phyloP scores from a whole-genome alignment of 1,284 basidiomycete genomes.

The Moesziomyces parantarcticus region DNA sequence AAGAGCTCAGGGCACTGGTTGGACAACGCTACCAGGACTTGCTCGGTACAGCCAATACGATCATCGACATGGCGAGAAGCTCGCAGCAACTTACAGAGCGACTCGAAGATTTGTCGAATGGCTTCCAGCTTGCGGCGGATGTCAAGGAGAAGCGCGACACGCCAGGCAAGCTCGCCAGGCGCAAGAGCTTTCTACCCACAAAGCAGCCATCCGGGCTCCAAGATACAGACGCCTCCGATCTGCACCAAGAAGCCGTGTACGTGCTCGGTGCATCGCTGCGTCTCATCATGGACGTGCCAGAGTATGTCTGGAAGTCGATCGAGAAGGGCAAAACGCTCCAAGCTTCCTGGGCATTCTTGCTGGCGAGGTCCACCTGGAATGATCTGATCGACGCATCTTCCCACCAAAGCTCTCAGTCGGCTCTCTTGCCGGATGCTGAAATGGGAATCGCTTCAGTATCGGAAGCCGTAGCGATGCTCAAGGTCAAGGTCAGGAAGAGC shows the following conservation, averaged over 20 bases:
- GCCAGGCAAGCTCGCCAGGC: conserved; percentile 9
- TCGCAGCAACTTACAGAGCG: conserved; percentile 38
- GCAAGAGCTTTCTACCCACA: conserved; percentile 29
- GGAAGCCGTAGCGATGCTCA: conserved; percentile 28
- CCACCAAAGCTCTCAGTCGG: conserved; percentile 1
- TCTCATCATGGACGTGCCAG: conserved; percentile 53
- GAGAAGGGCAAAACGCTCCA: conserved; percentile 53
- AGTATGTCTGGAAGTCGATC: conserved; percentile 55
- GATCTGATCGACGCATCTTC: conserved; percentile 29
- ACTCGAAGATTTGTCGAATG: conserved; percentile 29
- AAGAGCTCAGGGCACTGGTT: conserved; percentile 50
- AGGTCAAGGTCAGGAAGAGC: conserved; percentile 36
- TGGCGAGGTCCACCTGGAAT: conserved; percentile 43
- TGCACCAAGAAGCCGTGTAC: conserved; percentile 43
- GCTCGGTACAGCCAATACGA: conserved; percentile 55
- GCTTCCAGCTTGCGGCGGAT: conserved; percentile 15
- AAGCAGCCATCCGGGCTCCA: neutral
- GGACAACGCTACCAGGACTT: conserved; percentile 58
- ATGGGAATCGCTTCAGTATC: conserved; percentile 18
- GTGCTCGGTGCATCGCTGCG: conserved; percentile 49
- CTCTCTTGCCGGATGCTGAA: conserved; percentile 10
- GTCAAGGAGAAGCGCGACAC: conserved; percentile 8
- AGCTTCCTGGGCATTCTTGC: conserved; percentile 53
- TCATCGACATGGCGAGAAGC: conserved; percentile 56
- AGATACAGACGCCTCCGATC: conserved; percentile 4